Evolutionary conservation across 192 early-diverging fungal species (phyloP), one percentile per base, ranked within the genome.

Genomic region (Backusella mclennaniae): DNA sequence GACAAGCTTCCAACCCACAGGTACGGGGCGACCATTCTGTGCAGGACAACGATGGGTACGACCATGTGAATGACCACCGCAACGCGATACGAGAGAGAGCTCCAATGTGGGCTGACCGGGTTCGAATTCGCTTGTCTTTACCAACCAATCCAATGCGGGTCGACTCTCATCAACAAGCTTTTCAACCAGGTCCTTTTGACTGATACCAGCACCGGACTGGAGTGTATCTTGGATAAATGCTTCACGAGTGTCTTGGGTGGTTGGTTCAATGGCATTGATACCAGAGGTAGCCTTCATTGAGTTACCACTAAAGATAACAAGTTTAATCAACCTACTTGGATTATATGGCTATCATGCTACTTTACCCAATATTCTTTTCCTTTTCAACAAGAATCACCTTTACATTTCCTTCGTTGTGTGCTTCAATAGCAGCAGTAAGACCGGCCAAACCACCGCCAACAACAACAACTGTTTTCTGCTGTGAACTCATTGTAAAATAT

Each of bases 201-300:
- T 87, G 67, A 86, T 81, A 26, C 90, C 92, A 36, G 88, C 86
- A 6, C 93, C 94, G 4, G 94, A 95, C 49, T 85, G 80, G 21
- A 92, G 80, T 14, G 90, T 90, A 79, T 95, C 94, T 42, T 89
- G 85, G 35, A 90, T 87, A 79, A 95, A 94, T 31, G n/a, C 70
- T 6, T 71, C 70, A 33, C 70, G 73, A 6, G 46, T n/a, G 46
- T 49, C 46, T 8, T 87, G 83, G 42, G 88, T 86, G 72, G 91
- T 90, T 74, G 87, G 87, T 23, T 88, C 90, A 14, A 88, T 81
- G 44, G 87, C 92, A 85, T 95, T 95, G 83, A 95, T 95, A 70
- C 94, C 94, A 19, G 93, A 95, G 3, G 94, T 93, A 14, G 94
- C 94, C 84, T 95, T 95, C 78, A 91, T 92, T 53, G 94, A 95